A percentile compares a stretch with the other conserved stretches of the same genome.
Evolutionary conservation across 257 asterid genomes (phyloP).

Genomic region (Buddleja alternifolia): DNA sequence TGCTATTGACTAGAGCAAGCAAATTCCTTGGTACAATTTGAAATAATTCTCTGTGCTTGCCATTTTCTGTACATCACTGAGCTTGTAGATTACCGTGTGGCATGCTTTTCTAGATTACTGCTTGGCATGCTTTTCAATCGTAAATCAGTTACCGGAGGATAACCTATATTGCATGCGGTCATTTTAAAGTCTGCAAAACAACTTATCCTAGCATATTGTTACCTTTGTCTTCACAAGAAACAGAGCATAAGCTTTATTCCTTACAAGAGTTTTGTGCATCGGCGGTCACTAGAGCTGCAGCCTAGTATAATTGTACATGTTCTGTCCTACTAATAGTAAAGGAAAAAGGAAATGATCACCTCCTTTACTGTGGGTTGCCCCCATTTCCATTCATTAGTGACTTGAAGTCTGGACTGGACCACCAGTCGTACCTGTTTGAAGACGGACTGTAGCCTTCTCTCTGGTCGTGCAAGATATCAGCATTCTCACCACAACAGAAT

Average conservation of each 20-base stretch:
- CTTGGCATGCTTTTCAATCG: background rate
- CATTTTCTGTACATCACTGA: background rate
- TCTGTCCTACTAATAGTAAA: constrained; percentile 5
- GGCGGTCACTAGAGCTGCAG: background rate
- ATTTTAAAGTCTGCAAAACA: background rate
- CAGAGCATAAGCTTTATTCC: background rate
- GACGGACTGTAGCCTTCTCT: background rate
- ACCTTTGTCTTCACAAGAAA: background rate
- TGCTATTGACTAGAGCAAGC: background rate
- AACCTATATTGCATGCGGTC: background rate
- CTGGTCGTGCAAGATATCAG: too few relatives aligned
- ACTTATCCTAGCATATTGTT: background rate
- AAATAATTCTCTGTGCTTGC: background rate
- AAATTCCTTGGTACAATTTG: background rate
- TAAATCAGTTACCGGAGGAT: background rate
- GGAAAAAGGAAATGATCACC: background rate
- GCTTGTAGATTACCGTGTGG: background rate
- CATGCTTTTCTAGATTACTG: background rate
- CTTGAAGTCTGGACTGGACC: background rate
- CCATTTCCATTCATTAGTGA: background rate
- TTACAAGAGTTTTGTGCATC: background rate
- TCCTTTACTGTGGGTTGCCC: background rate
- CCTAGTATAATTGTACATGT: background rate
- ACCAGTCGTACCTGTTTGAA: background rate
- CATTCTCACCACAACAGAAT: background rate